Evolutionary conservation across 73 alveolate genomes (phyloP).

Genomic region (Tetrahymena elliotti): DNA sequence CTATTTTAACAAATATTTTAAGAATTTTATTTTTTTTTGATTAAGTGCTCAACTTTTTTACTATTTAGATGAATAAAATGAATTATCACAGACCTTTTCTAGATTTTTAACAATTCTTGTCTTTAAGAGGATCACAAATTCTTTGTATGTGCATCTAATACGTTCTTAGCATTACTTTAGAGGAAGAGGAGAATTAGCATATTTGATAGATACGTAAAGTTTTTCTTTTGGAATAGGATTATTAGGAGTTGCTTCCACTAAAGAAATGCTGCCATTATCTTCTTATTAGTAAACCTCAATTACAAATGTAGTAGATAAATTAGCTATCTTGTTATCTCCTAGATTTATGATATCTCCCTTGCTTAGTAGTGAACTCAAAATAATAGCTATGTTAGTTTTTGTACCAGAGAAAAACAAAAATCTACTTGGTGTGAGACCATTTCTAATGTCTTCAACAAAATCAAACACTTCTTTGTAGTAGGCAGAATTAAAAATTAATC

Average conservation of each 20-base stretch:
- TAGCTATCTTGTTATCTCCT: background rate
- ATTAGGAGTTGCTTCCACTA: background rate
- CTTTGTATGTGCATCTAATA: background rate
- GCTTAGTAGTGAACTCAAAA: background rate
- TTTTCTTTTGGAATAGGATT: background rate
- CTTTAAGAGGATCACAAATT: background rate
- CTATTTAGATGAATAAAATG: background rate
- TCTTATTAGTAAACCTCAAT: background rate
- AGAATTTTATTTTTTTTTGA: background rate
- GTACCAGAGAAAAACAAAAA: background rate
- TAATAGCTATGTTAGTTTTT: background rate
- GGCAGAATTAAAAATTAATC: background rate
- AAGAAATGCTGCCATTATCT: background rate
- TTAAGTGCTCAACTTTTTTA: background rate
- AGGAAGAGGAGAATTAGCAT: background rate
- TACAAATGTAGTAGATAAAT: background rate
- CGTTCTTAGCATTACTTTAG: background rate
- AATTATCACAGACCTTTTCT: background rate
- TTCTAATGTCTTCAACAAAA: background rate
- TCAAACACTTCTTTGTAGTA: background rate
- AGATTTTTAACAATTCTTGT: background rate
- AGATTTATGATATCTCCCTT: background rate
- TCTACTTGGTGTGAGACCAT: background rate
- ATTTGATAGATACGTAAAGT: background rate
- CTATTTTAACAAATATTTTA: background rate